Evolutionary conservation across 1,284 basidiomycete species (phyloP), one percentile per base, ranked within the genome.

Genomic region (Apiotrichum gamsii): DNA sequence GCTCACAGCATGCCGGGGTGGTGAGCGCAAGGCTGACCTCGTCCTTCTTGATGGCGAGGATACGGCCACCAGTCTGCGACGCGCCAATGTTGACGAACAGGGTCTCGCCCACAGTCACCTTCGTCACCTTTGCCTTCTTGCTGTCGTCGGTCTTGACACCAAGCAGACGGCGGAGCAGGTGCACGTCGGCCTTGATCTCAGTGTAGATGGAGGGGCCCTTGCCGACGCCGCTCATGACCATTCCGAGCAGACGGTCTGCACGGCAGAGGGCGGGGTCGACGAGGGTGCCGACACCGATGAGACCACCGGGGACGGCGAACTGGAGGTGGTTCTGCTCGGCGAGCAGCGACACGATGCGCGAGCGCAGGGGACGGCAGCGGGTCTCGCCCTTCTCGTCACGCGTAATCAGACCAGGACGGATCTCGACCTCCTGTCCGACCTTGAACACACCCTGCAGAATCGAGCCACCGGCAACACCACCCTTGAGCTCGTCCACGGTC

Each of bases 141-240:
- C 93, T 94, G 76, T 96, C 94, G 72, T 96, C 93, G 23, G 89
- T 90, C 74, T 94, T 93, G 59, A 97, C 95, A 73, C 94, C 94
- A n/a, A 98, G 81, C 52, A 98, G 75, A 57, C 95, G 82, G 56
- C 95, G 87, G 38, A 95, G 83, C 38, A 95, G 77, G 83, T 94
- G 95, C 57, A 93, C 72, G 51, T 72, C 69, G 43, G 72, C 72
- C 54, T 70, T 66, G 59, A 74, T 67, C 69, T 80, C 94, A 18
- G 88, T 87, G 75, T 89, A 98, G 58, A 98, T 90, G 57, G 85
- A 82, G 0, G 94, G 93, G 33, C 97, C 78, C 70, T 90, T 87
- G 36, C 94, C 94, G 34, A 95, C 90, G 0, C 87, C 85, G 52
- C 89, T 90, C 62, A 98, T 77, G 18, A 98, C 94, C 74, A 97